These are phyloP conservation scores for Oryza glaberrima DNA, from an alignment of 176 grass and related monocot genomes.

Conservation along the genomic window DNA sequence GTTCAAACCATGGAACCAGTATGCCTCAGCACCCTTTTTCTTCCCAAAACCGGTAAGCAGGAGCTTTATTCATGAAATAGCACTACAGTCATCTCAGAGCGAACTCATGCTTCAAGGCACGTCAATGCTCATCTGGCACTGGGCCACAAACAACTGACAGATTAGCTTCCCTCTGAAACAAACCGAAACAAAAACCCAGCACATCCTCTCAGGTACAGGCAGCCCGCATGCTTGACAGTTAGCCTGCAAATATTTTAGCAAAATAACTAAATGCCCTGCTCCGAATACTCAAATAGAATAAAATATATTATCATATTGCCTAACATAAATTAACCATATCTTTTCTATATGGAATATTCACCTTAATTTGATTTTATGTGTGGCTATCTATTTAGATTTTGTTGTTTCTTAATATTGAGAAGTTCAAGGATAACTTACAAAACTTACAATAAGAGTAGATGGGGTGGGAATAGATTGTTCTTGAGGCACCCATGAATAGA, in stretches of 20 bases:
- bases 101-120: background rate
- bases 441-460: too few relatives aligned
- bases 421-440: too few relatives aligned
- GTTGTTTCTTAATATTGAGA: too few relatives aligned
- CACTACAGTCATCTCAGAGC: background rate
- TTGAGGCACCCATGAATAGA: background rate
- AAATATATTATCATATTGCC: too few relatives aligned
- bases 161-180: background rate
- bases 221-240: background rate
- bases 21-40: background rate
- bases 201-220: background rate
- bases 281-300: too few relatives aligned
- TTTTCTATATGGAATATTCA: too few relatives aligned
- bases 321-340: too few relatives aligned
- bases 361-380: too few relatives aligned
- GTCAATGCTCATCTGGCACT: background rate
- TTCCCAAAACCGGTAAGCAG: background rate
- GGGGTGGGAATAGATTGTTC: background rate
- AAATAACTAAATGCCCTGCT: too few relatives aligned
- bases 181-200: background rate
- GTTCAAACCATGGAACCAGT: background rate
- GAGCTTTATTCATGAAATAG: background rate
- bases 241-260: background rate
- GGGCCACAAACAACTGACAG: background rate
- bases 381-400: too few relatives aligned